Conservation (phyloP, 2,329 filamentous ascomycete genomes). For the Neonectria hederae region DNA sequence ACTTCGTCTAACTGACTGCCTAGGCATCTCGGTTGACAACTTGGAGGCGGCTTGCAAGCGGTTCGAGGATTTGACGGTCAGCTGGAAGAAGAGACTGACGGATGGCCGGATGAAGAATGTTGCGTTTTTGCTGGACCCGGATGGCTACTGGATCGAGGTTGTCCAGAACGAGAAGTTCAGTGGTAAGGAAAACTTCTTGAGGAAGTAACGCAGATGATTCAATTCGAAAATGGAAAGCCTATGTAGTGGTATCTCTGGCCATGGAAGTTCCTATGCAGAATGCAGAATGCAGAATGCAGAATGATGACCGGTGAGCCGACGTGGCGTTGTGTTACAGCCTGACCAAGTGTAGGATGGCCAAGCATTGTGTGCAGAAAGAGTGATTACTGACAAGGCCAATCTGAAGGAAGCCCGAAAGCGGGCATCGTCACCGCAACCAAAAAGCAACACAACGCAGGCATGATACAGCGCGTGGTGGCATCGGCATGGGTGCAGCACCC, state of each 20-base stretch:
- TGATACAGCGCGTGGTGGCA: background rate
- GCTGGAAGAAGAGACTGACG: slow-evolving; percentile 95
- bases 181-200: slow-evolving; percentile 64
- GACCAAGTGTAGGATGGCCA: background rate
- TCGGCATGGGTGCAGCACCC: background rate
- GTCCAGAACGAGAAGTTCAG: slow-evolving; percentile 80
- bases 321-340: background rate
- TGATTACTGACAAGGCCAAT: background rate
- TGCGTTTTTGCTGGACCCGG: slow-evolving; percentile 89
- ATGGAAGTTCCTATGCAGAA: background rate
- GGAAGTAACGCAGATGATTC: background rate
- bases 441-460: background rate
- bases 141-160: slow-evolving; percentile 84
- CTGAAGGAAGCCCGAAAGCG: background rate
- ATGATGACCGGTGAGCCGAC: background rate
- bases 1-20: slow-evolving; percentile 30
- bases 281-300: too few species aligned
- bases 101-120: slow-evolving; percentile 95
- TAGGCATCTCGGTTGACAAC: slow-evolving; percentile 84
- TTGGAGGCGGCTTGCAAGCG: slow-evolving; percentile 87
- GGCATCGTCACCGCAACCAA: background rate
- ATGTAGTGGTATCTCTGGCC: background rate
- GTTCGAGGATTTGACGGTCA: slow-evolving; percentile 82
- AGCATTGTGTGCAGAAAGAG: background rate
- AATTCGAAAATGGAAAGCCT: background rate